phyloP scores from a whole-genome alignment of 2,329 filamentous ascomycete species.

The Arthrinium puccinioides region DNA sequence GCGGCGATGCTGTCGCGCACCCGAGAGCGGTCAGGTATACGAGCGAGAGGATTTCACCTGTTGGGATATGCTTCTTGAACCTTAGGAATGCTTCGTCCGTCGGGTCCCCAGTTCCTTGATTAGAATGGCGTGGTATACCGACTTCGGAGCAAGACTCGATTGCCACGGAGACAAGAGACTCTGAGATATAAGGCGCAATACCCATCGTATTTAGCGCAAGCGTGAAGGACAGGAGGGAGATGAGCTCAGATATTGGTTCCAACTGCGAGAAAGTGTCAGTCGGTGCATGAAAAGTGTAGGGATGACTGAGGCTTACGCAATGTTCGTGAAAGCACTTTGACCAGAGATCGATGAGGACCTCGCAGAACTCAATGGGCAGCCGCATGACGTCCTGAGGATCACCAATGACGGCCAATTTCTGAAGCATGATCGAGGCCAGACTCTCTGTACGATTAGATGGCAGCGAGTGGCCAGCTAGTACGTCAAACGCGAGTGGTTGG shows the following conservation, averaged over 20 bases:
- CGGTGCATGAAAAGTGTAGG: neutral
- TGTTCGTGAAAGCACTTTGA: conserved; percentile 56
- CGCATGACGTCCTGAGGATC: conserved; percentile 39
- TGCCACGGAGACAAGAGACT: conserved; percentile 46
- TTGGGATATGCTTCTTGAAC: conserved; percentile 50
- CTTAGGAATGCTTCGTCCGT: conserved; percentile 34
- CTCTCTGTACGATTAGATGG: conserved; percentile 56
- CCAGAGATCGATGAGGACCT: conserved; percentile 61
- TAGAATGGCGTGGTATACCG: conserved; percentile 48
- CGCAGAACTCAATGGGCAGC: conserved; percentile 57
- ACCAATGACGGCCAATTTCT: conserved; percentile 54
- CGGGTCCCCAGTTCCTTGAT: conserved; percentile 39
- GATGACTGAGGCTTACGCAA: conserved; percentile 19
- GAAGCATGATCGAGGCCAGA: conserved; percentile 60
- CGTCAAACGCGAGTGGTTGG: conserved; percentile 59
- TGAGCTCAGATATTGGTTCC: conserved; percentile 56
- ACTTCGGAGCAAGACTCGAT: conserved; percentile 54
- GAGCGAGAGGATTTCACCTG: conserved; percentile 55
- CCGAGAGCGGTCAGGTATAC: conserved; percentile 57
- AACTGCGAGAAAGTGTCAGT: conserved; percentile 24
- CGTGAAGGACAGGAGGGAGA: conserved; percentile 30
- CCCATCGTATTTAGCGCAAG: conserved; percentile 23
- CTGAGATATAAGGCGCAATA: conserved; percentile 52
- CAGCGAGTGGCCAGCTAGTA: conserved; percentile 56
- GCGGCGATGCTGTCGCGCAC: conserved; percentile 36